Evolutionary conservation across 331 rosid genomes (phyloP).

Genomic region (Quercus phellos): DNA sequence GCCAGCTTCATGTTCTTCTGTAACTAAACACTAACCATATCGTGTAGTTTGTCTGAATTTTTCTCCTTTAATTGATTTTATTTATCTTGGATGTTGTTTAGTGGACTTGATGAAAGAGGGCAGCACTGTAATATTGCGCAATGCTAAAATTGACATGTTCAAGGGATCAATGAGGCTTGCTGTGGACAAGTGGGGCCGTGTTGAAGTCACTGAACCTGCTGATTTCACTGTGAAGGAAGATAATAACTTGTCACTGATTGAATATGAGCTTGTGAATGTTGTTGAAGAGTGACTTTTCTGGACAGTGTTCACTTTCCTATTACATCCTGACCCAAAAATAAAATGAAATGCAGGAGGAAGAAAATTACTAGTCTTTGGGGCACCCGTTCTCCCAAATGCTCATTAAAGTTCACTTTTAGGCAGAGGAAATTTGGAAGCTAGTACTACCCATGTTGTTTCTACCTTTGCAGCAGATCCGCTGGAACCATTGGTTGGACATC

Average conservation of each 20-base stretch:
- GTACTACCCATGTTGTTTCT: constrained; percentile 34
- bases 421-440: constrained; percentile 49
- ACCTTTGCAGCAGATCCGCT: constrained; percentile 35
- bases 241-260: constrained; percentile 83
- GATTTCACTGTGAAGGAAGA: constrained; percentile 84
- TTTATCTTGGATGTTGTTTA: constrained; percentile 30
- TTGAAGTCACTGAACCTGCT: constrained; percentile 82
- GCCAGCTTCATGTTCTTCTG: neutral
- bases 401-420: constrained; percentile 35
- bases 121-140: constrained; percentile 60
- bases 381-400: constrained; percentile 32
- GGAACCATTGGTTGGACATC: constrained; percentile 41
- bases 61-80: neutral
- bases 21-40: neutral
- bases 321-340: constrained; percentile 43
- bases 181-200: constrained; percentile 97
- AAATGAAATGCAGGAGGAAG: constrained; percentile 40
- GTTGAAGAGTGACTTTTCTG: constrained; percentile 62
- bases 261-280: constrained; percentile 86
- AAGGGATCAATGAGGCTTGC: constrained; percentile 99
- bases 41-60: neutral
- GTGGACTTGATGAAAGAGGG: constrained; percentile 95
- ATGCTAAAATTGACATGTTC: constrained; percentile 93
- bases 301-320: constrained; percentile 25
- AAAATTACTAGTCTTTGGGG: constrained; percentile 37